phyloP scores from a whole-genome alignment of 805 yeast species.

The Yamadazyma sp. region DNA sequence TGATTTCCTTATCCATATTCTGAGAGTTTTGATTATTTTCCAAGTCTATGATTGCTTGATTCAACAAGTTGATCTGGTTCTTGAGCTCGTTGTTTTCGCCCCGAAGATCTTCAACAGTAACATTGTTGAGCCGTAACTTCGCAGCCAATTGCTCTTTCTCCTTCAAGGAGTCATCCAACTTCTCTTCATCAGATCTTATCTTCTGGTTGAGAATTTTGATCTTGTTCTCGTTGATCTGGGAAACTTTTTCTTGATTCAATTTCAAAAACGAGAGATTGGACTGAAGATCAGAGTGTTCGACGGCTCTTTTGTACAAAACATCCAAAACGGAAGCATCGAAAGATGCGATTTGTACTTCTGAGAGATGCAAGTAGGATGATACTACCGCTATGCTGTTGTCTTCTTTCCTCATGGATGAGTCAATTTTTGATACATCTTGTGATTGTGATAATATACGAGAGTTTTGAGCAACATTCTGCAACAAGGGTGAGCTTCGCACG shows the following conservation, averaged over 20 bases:
- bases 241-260: slow-evolving; percentile 35
- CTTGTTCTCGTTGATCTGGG: slow-evolving; percentile 27
- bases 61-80: slow-evolving; percentile 18
- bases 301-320: slow-evolving; percentile 24
- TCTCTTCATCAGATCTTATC: slow-evolving; percentile 20
- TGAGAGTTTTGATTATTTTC: slow-evolving; percentile 14
- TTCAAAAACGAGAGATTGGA: slow-evolving; percentile 33
- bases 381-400: slow-evolving; percentile 44
- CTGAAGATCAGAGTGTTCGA: slow-evolving; percentile 27
- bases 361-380: slow-evolving; percentile 32
- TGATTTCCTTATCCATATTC: slow-evolving; percentile 24
- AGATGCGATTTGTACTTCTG: slow-evolving; percentile 17
- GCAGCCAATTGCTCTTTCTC: slow-evolving; percentile 22
- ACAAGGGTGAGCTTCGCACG: slow-evolving; percentile 20
- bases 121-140: slow-evolving; percentile 19
- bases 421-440: slow-evolving; percentile 4
- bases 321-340: slow-evolving; percentile 19
- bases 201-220: slow-evolving; percentile 22
- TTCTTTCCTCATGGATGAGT: slow-evolving; percentile 4
- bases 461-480: slow-evolving; percentile 9
- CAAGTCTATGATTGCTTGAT: slow-evolving; percentile 16
- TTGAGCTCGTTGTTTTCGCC: slow-evolving; percentile 17
- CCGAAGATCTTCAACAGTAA: slow-evolving; percentile 16
- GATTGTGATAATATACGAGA: slow-evolving; percentile 8
- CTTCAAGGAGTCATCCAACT: slow-evolving; percentile 20